These are phyloP conservation scores for Ceratocystiopsis sp. DNA, from an alignment of 2,329 filamentous ascomycete genomes.

Conservation along the genomic window DNA sequence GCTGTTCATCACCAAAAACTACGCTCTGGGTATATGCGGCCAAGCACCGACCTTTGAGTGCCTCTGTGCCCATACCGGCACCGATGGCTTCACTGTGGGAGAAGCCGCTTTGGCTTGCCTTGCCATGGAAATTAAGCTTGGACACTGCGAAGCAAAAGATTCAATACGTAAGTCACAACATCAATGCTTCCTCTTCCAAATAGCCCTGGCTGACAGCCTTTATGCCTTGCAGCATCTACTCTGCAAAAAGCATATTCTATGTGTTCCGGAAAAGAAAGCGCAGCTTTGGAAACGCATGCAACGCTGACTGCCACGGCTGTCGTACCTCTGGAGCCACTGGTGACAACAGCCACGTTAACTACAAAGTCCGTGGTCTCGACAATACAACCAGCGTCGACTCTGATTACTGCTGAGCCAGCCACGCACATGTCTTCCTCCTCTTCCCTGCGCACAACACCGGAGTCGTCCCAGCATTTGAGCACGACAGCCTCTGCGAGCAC, in stretches of 20 bases:
- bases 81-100: conserved; percentile 49
- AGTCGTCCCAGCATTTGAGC: too few relatives aligned
- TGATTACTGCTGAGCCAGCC: not conserved
- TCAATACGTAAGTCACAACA: conserved; percentile 18
- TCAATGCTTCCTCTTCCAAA: not conserved
- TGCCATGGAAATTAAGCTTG: conserved; percentile 30
- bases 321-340: conserved; percentile 17
- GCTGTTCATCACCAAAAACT: conserved; percentile 45
- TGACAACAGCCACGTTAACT: conserved; percentile 21
- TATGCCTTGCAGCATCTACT: not conserved
- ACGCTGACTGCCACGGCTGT: conserved; percentile 41
- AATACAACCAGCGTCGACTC: not conserved
- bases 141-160: conserved; percentile 33
- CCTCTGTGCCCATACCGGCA: conserved; percentile 43
- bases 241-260: conserved; percentile 38
- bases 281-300: conserved; percentile 38
- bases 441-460: not conserved
- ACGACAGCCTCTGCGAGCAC: not conserved
- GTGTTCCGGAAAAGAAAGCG: conserved; percentile 33
- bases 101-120: conserved; percentile 56
- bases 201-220: not conserved
- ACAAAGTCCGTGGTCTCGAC: not conserved
- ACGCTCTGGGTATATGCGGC: conserved; percentile 30
- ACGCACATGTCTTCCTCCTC: conserved; percentile 14
- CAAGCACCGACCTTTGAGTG: conserved; percentile 37